Conservation (phyloP, 805 yeast species). For the Candida ficus region DNA sequence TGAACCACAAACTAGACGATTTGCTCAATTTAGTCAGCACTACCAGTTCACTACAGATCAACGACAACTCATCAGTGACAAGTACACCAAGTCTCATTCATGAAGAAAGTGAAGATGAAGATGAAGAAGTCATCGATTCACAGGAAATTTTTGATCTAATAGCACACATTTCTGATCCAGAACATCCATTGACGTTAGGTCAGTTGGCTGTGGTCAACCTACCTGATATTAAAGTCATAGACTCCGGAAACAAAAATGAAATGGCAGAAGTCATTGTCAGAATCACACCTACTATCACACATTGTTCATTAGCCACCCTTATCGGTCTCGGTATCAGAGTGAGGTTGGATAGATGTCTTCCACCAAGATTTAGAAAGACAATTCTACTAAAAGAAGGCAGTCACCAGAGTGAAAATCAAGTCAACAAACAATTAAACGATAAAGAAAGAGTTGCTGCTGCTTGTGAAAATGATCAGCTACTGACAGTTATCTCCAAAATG, state of each 20-base stretch:
- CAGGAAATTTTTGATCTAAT: slow-evolving; percentile 89
- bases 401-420: slow-evolving; percentile 94
- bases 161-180: slow-evolving; percentile 90
- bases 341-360: slow-evolving; percentile 81
- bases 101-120: slow-evolving; percentile 17
- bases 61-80: not conserved
- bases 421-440: slow-evolving; percentile 93
- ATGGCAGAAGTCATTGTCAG: slow-evolving; percentile 74
- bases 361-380: slow-evolving; percentile 75
- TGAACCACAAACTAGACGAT: slow-evolving; percentile 18
- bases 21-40: slow-evolving; percentile 9
- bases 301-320: slow-evolving; percentile 91
- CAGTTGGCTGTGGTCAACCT: slow-evolving; percentile 91
- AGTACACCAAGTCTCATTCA: slow-evolving; percentile 10
- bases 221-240: slow-evolving; percentile 67
- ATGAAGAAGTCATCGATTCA: slow-evolving; percentile 52
- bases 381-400: slow-evolving; percentile 84
- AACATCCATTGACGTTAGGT: slow-evolving; percentile 92
- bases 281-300: slow-evolving; percentile 97
- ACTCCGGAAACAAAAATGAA: slow-evolving; percentile 44
- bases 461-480: slow-evolving; percentile 89
- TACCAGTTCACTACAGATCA: not conserved
- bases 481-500: slow-evolving; percentile 91
- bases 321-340: slow-evolving; percentile 95
- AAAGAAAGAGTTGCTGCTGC: slow-evolving; percentile 99